Percentiles rank a stretch among this genome's conserved stretches.
These are phyloP conservation scores for Fraxinus pennsylvanica DNA, from an alignment of 257 asterid genomes.

Conservation along the genomic window DNA sequence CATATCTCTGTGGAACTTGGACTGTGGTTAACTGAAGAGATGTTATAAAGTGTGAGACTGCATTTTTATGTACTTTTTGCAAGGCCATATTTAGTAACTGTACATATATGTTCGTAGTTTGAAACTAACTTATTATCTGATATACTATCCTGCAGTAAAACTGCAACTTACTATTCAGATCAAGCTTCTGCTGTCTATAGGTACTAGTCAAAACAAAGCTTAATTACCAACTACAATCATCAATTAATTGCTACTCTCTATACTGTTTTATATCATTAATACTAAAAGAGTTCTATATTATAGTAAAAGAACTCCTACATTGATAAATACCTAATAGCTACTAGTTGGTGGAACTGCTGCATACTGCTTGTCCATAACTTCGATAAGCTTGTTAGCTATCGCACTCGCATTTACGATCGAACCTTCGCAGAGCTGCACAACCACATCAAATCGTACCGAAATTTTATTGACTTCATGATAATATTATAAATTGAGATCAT, in stretches of 20 bases:
- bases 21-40: neutral
- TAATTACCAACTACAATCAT: too few relatives aligned
- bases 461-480: neutral
- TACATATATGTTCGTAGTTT: neutral
- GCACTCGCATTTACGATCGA: constrained; percentile 83
- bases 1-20: neutral
- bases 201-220: neutral
- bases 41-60: neutral
- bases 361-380: constrained; percentile 71
- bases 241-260: neutral
- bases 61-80: neutral
- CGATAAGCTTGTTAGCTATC: constrained; percentile 82
- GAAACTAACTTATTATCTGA: neutral
- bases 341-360: constrained; percentile 61
- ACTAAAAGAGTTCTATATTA: too few relatives aligned
- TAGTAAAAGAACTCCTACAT: too few relatives aligned
- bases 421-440: constrained; percentile 83
- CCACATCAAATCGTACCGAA: neutral
- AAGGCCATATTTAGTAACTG: neutral
- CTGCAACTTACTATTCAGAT: neutral
- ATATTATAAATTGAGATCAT: neutral
- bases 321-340: constrained; percentile 47
- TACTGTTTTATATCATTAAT: neutral
- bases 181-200: neutral
- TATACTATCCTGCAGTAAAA: too few relatives aligned